Evolutionary conservation across 1,139 yeast species (phyloP), one percentile per base, ranked within the genome.

Genomic region (Geotrichum klebahnii): DNA sequence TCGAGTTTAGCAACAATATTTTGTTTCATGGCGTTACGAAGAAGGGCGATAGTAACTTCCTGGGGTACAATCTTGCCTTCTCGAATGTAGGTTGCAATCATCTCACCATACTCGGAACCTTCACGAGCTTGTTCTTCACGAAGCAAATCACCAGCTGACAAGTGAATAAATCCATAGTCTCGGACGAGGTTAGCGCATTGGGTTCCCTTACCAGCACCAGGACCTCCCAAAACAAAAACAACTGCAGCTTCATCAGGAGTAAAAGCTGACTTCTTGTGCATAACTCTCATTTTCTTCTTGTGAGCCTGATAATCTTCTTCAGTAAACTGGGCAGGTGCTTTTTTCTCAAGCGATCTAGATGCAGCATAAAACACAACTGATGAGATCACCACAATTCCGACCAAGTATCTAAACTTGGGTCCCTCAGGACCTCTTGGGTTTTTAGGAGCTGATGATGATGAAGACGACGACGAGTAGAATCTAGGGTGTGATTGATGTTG

Each of bases 151-250:
- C 98, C 98, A 16, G 98, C 98, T 32, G 95, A 82, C 48, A 92
- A 73, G 66, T 92, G 98, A 35, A 85, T 81, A 66, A 90, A 92
- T 12, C 84, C 82, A 64, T 79, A 84, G 61, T 89, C 87, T 19
- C 76, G 70, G 40, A 92, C 97, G 53, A 92, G 75, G 62, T 79
- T 84, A 38, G 82, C 85, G 72, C 97, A 88, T 69, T 92, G 98
- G 1, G 98, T 92, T 52, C 98, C 98, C 66, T 92, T 92, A 37
- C 98, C 98, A 16, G 96, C 84, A 14, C 98, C 97, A 2, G 90
- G 90, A 1, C 90, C 79, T 10, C 73, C 73, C 35, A 92, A 78
- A 5, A 92, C 96, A 66, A 87, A 92, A 26, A 92, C 77, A 5
- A 92, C 96, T 29, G 86, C 79, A 29, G 86, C 79, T 52, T 82